phyloP scores from a whole-genome alignment of 75 land plant genomes.

The Selaginella tamariscina region DNA sequence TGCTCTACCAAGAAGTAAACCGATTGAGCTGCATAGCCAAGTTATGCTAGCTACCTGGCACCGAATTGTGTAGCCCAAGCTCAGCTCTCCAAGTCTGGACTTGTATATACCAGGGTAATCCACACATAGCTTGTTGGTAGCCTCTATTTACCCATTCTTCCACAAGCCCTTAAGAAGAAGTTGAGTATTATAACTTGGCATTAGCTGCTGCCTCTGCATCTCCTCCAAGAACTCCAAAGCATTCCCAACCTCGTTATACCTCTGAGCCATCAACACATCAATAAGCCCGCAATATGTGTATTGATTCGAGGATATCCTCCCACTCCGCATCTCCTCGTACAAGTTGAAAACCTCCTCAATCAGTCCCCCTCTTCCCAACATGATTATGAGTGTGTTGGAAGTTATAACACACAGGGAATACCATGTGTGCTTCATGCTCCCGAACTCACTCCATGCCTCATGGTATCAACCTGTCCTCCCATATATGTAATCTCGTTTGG shows the following conservation, averaged over 20 bases:
- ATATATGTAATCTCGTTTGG: neutral
- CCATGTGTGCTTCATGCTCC: neutral
- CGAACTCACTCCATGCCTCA: constrained; percentile 2
- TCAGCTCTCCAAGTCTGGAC: neutral
- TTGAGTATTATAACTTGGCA: neutral
- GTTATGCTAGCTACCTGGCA: too few species aligned
- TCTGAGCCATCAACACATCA: neutral
- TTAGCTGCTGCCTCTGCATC: neutral
- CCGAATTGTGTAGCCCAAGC: too few species aligned
- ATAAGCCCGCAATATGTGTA: neutral
- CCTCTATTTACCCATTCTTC: neutral
- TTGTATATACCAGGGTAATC: neutral
- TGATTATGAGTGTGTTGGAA: neutral
- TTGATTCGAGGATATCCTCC: neutral
- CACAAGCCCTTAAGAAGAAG: neutral
- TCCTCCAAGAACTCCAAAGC: constrained; percentile 4
- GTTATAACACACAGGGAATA: neutral
- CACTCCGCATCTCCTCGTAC: neutral
- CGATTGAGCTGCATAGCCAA: too few species aligned
- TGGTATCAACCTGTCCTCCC: neutral
- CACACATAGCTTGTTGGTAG: neutral
- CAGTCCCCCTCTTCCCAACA: neutral
- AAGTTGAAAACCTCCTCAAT: neutral
- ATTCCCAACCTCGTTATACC: neutral
- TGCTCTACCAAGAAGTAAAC: too few species aligned